These are phyloP conservation scores for Kalaharituber pfeilii DNA, from an alignment of 2,329 filamentous ascomycete species.

Conservation along the genomic window DNA sequence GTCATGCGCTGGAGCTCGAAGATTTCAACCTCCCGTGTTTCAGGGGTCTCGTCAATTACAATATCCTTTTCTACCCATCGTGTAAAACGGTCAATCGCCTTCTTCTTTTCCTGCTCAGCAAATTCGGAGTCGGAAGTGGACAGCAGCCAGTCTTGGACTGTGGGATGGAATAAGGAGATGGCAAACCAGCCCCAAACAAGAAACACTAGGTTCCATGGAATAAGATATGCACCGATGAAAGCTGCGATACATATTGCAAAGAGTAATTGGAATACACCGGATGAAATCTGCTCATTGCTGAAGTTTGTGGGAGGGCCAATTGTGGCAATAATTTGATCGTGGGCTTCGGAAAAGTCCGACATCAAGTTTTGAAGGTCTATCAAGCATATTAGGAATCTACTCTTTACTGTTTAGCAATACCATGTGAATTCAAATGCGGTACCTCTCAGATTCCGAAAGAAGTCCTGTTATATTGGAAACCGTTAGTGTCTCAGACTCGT, in stretches of 20 bases:
- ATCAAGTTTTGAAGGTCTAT: conserved; percentile 93
- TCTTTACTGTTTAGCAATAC: too few relatives aligned
- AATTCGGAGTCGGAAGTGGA: conserved; percentile 24
- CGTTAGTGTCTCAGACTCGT: too few relatives aligned
- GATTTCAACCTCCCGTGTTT: conserved; percentile 83
- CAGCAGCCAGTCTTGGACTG: conserved; percentile 45
- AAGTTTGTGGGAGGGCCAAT: conserved; percentile 83
- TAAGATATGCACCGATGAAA: conserved; percentile 59
- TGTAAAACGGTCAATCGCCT: conserved; percentile 40
- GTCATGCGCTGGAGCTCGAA: conserved; percentile 70
- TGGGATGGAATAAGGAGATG: conserved; percentile 54
- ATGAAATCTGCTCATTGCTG: conserved; percentile 71
- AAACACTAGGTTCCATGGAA: conserved; percentile 71
- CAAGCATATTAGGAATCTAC: too few relatives aligned
- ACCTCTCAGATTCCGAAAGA: conserved; percentile 94
- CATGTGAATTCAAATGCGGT: too few relatives aligned
- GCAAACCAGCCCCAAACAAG: conserved; percentile 56
- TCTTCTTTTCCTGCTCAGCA: conserved; percentile 26
- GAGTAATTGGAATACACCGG: conserved; percentile 63
- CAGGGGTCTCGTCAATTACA: conserved; percentile 66
- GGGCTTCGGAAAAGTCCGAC: conserved; percentile 76
- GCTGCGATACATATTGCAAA: conserved; percentile 48
- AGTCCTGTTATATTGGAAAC: too few relatives aligned
- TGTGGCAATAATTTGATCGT: conserved; percentile 59
- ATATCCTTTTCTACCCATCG: conserved; percentile 54